These are phyloP conservation scores for Spongispora temasekensis DNA, from an alignment of 1,284 basidiomycete species.

Conservation along the genomic window DNA sequence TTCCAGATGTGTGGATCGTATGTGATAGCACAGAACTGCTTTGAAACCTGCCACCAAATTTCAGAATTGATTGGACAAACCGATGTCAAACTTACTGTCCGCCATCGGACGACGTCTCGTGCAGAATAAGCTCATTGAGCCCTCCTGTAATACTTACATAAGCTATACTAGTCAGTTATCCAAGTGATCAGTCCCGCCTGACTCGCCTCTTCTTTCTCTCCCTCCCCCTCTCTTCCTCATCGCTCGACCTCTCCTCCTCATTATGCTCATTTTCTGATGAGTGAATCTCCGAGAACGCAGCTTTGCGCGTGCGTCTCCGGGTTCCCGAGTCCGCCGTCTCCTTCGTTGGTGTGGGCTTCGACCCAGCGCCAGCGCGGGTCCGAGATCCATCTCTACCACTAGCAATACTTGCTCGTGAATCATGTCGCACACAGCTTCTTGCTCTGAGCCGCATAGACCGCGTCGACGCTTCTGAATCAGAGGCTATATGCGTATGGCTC, in stretches of 20 bases:
- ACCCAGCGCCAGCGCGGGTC: constrained; percentile 5
- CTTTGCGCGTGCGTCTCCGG: constrained; percentile 7
- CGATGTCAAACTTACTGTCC: too few relatives aligned
- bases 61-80: too few relatives aligned
- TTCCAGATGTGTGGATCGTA: too few relatives aligned
- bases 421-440: constrained; percentile 21
- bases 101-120: too few relatives aligned
- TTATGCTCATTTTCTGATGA: constrained; percentile 8
- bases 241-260: constrained; percentile 14
- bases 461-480: constrained; percentile 29
- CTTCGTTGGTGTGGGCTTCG: too few relatives aligned
- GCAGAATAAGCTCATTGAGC: too few relatives aligned
- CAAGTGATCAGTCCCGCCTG: constrained; percentile 6
- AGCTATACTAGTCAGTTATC: too few relatives aligned
- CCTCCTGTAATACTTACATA: too few relatives aligned
- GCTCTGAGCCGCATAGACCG: constrained; percentile 25
- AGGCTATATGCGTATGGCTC: constrained; percentile 13
- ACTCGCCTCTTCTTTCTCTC: constrained; percentile 34
- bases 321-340: constrained; percentile 4
- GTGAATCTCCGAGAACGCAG: constrained; percentile 4
- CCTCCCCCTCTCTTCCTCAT: constrained; percentile 24
- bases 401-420: too few relatives aligned
- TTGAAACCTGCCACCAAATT: too few relatives aligned
- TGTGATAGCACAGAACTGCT: too few relatives aligned
- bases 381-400: constrained; percentile 31